phyloP scores from a whole-genome alignment of 768 basidiomycete species.

The Rhodocollybia butyracea region DNA sequence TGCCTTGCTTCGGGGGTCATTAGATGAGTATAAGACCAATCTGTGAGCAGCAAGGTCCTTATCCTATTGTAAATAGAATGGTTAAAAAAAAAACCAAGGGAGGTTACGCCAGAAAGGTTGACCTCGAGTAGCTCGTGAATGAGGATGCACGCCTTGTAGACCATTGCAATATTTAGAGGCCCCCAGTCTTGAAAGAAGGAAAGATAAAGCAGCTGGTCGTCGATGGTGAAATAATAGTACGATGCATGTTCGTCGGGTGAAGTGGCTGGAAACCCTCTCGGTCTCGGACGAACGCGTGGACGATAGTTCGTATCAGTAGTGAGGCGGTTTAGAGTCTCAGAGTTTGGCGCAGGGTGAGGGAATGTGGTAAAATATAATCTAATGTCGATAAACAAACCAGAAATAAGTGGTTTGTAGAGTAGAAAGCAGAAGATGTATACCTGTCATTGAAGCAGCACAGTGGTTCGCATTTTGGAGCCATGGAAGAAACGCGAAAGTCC shows the following conservation, averaged over 20 bases:
- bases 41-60: conserved; percentile 67
- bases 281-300: conserved; percentile 61
- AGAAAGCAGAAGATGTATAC: conserved; percentile 32
- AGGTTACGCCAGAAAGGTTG: no score
- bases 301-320: conserved; percentile 47
- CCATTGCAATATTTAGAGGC: conserved; percentile 88
- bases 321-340: conserved; percentile 61
- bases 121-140: conserved; percentile 89
- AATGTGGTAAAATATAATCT: conserved; percentile 92
- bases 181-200: conserved; percentile 97
- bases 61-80: conserved; percentile 56
- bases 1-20: conserved; percentile 83
- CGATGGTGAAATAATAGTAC: conserved; percentile 91
- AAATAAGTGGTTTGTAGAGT: conserved; percentile 11
- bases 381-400: conserved; percentile 12
- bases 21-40: conserved; percentile 84
- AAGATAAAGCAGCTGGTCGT: conserved; percentile 88
- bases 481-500: conserved; percentile 22
- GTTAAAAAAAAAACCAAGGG: no score
- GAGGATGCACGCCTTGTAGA: conserved; percentile 88
- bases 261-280: conserved; percentile 55
- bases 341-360: conserved; percentile 66
- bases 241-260: conserved; percentile 72
- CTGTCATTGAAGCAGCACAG: conserved; percentile 78
- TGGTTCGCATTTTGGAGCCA: conserved; percentile 66